These are phyloP conservation scores for Bodo saltans DNA, from an alignment of 78 protist genomes.

Conservation along the genomic window DNA sequence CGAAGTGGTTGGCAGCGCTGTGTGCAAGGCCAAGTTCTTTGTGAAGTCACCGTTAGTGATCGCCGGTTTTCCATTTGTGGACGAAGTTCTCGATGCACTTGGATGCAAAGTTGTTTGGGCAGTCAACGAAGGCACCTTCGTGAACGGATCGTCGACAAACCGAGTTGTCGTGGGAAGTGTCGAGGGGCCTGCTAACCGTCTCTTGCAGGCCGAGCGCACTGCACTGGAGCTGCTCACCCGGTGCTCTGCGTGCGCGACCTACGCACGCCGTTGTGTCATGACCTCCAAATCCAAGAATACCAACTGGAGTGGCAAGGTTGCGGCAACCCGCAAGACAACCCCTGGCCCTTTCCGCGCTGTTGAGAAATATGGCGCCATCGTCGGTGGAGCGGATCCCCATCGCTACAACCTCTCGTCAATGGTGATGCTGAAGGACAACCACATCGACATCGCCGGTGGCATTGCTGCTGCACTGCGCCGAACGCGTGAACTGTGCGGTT, in stretches of 20 bases:
- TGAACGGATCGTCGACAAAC: background rate
- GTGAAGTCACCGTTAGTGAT: slow-evolving; percentile 47
- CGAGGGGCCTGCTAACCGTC: slow-evolving; percentile 56
- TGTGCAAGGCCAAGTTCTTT: slow-evolving; percentile 15
- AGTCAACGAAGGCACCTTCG: slow-evolving; percentile 53
- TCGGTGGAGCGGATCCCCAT: slow-evolving; percentile 87
- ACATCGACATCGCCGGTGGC: slow-evolving; percentile 65
- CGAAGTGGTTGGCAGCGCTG: slow-evolving; percentile 59
- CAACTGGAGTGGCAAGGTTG: slow-evolving; percentile 54
- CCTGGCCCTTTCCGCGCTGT: slow-evolving; percentile 81
- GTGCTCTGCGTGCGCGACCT: slow-evolving; percentile 71
- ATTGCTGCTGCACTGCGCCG: slow-evolving; percentile 69
- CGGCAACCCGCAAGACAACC: slow-evolving; percentile 92
- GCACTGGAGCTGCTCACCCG: slow-evolving; percentile 82
- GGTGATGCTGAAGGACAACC: slow-evolving; percentile 88
- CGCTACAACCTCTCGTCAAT: slow-evolving; percentile 83
- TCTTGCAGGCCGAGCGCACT: slow-evolving; percentile 83
- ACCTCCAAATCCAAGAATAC: background rate
- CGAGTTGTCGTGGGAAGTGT: slow-evolving; percentile 53
- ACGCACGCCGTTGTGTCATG: background rate
- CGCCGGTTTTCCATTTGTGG: slow-evolving; percentile 75
- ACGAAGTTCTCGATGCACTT: slow-evolving; percentile 58
- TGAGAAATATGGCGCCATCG: slow-evolving; percentile 80
- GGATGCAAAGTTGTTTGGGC: slow-evolving; percentile 63
- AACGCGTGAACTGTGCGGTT: slow-evolving; percentile 73